A percentile compares a stretch with the other conserved stretches of the same genome.
Evolutionary conservation across 352 stramenopile genomes (phyloP).

Genomic region (Pythium volutum): DNA sequence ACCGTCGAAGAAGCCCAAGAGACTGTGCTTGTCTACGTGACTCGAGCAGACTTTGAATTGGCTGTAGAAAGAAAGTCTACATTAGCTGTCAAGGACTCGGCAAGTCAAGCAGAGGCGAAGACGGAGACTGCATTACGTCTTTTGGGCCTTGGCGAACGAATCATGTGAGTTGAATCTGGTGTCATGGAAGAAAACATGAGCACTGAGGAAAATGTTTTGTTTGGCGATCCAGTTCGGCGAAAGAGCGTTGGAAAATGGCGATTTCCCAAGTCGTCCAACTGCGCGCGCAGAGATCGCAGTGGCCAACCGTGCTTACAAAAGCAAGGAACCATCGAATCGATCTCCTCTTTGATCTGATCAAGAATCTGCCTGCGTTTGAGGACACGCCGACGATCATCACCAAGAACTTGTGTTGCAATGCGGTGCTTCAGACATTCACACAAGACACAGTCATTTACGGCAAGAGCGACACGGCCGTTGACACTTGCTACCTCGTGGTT

Average conservation of each 20-base stretch:
- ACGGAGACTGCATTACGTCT: neutral
- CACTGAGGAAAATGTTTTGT: neutral
- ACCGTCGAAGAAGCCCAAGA: neutral
- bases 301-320: constrained; percentile 31
- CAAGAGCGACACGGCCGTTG: constrained; percentile 25
- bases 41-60: constrained; percentile 16
- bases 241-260: constrained; percentile 33
- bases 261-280: constrained; percentile 37
- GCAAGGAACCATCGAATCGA: constrained; percentile 34
- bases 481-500: constrained; percentile 39
- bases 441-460: constrained; percentile 34
- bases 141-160: constrained; percentile 17
- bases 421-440: constrained; percentile 29
- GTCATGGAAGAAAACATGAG: neutral
- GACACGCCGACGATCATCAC: constrained; percentile 20
- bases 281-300: constrained; percentile 31
- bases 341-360: constrained; percentile 36
- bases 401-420: constrained; percentile 32
- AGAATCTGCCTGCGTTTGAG: constrained; percentile 30
- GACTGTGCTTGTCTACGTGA: constrained; percentile 22
- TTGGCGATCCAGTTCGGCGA: constrained; percentile 18
- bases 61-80: neutral
- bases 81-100: neutral
- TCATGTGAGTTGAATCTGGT: constrained; percentile 5
- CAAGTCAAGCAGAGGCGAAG: neutral